These are phyloP conservation scores for Coprinopsis marcescibilis DNA, from an alignment of 768 basidiomycete species.

Conservation along the genomic window DNA sequence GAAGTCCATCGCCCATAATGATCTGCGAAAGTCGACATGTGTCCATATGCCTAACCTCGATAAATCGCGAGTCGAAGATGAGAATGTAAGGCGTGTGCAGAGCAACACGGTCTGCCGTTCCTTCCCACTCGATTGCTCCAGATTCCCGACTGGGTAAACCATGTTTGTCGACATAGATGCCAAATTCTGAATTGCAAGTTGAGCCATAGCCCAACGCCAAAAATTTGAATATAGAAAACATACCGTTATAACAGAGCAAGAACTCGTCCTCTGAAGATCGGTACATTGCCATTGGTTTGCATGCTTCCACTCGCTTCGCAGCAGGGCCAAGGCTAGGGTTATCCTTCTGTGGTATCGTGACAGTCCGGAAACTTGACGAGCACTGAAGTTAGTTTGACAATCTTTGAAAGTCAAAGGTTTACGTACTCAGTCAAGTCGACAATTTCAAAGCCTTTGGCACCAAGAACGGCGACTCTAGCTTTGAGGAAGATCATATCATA, in stretches of 20 bases:
- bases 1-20: slow-evolving; percentile 77
- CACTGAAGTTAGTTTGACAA: neutral
- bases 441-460: slow-evolving; percentile 93
- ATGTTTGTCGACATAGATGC: slow-evolving; percentile 90
- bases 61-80: slow-evolving; percentile 86
- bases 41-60: slow-evolving; percentile 84
- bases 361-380: slow-evolving; percentile 69
- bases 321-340: slow-evolving; percentile 58
- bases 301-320: slow-evolving; percentile 82
- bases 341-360: slow-evolving; percentile 83
- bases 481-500: slow-evolving; percentile 90
- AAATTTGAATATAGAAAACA: too few relatives aligned
- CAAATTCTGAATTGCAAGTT: slow-evolving; percentile 58
- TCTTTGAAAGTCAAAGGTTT: neutral
- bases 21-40: slow-evolving; percentile 82
- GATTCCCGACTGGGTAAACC: slow-evolving; percentile 76
- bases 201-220: neutral
- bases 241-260: slow-evolving; percentile 89
- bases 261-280: slow-evolving; percentile 89
- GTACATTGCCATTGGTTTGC: slow-evolving; percentile 91
- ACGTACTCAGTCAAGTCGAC: slow-evolving; percentile 93
- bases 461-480: slow-evolving; percentile 88
- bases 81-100: slow-evolving; percentile 88
- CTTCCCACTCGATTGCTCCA: slow-evolving; percentile 93
- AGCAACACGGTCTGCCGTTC: slow-evolving; percentile 82